Base-by-base conservation (phyloP, 495 filamentous ascomycete species). In the Podospora fimiseda region DNA sequence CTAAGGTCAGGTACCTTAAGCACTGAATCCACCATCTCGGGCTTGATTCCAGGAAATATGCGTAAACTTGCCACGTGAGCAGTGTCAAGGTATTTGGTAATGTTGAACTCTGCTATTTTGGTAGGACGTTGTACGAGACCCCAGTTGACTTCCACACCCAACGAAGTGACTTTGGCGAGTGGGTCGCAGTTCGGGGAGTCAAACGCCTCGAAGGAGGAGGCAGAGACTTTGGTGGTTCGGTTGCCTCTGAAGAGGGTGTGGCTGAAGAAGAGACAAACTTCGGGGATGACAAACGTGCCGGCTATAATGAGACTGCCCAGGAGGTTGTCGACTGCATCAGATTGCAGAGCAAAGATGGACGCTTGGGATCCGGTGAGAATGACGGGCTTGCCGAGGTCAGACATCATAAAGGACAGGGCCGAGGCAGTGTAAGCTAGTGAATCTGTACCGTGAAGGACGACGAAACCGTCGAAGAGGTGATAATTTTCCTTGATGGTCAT, bases 231-330 rank as follows among this genome's bases (percentile, higher is more conserved):
- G 51, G 89, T 95, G 2, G 85, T 78, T 41, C 93, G 79, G 64
- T 96, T 96, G 13, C 91, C 93, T 13, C 93, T 83, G 67, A 87
- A 95, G n/a, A 98, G 79, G 44, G 79, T 87, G 71, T 94, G 86
- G 67, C 93, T 88, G 76, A 98, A 98, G 74, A 94, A 96, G 42
- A 98, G 76, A 65, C 89, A 92, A 24, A 98, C 91, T 65, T 98
- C 93, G 0, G 93, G 91, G 56, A 98, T 90, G 73, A 90, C 88
- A 69, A 96, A 98, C 50, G 94, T 93, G 43, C 91, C 92, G 6
- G 93, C 93, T 53, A 98, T 88, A 62, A 96, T 91, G 50, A 97
- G 75, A 18, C 89, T 90, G 22, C 89, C 88, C 9, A 98, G 84
- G 13, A 98, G 75, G 60, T 98, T 98, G 69, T 96, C 91, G n/a